Evolutionary conservation across 768 basidiomycete species (phyloP).

Genomic region (Boletus sp.): DNA sequence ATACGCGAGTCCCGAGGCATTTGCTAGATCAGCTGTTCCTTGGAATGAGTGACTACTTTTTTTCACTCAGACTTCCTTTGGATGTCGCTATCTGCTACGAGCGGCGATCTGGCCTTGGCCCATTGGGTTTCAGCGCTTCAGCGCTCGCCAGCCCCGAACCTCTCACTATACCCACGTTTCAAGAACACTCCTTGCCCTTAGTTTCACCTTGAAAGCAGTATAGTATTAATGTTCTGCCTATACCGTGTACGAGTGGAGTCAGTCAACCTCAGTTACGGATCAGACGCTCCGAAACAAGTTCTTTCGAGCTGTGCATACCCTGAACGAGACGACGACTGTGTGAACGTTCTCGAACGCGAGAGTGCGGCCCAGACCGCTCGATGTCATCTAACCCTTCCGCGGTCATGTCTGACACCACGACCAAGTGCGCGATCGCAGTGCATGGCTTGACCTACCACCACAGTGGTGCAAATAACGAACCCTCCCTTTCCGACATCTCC

Average conservation of each 20-base stretch:
- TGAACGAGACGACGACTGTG: background rate
- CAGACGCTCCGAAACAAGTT: background rate
- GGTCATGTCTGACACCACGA: conserved; percentile 1
- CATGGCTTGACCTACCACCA: conserved; percentile 60
- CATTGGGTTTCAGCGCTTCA: background rate
- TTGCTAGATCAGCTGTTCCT: too few species aligned
- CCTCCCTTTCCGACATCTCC: conserved; percentile 63
- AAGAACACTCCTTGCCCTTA: background rate
- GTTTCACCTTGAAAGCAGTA: background rate
- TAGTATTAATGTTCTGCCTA: background rate
- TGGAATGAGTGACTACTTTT: too few species aligned
- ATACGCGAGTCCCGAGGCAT: too few species aligned
- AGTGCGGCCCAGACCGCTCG: background rate
- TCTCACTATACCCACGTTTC: background rate
- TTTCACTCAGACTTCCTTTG: too few species aligned
- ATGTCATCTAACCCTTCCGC: background rate
- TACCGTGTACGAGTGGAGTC: background rate
- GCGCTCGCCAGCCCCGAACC: background rate
- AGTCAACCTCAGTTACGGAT: background rate
- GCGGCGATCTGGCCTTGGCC: too few species aligned
- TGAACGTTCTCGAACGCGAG: background rate
- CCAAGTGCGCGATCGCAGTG: conserved; percentile 35
- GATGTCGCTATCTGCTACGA: too few species aligned
- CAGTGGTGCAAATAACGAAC: conserved; percentile 31
- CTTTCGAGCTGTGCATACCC: background rate